Percentiles rank a stretch among this genome's conserved stretches.
Evolutionary conservation across 495 filamentous ascomycete species (phyloP).

Genomic region (Extremus antarcticus): DNA sequence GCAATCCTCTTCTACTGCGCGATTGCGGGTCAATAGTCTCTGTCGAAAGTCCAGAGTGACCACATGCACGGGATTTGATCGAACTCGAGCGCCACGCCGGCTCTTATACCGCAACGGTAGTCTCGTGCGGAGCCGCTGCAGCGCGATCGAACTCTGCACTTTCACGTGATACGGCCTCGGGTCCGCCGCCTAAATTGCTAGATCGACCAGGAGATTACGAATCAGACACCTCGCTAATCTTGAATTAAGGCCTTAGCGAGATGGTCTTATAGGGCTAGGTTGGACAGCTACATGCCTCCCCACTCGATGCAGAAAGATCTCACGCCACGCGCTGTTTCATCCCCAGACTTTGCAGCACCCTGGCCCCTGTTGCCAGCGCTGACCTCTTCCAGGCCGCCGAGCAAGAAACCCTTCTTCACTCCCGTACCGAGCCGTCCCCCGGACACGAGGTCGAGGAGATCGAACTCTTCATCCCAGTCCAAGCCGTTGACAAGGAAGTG

Average conservation of each 20-base stretch:
- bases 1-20: background rate
- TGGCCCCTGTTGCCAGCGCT: conserved; percentile 12
- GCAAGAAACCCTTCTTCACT: conserved; percentile 88
- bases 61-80: background rate
- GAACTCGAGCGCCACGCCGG: background rate
- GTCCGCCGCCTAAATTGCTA: background rate
- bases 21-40: background rate
- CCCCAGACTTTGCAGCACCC: conserved; percentile 20
- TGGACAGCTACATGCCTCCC: conserved; percentile 74
- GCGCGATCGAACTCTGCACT: no score
- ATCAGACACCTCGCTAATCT: no score
- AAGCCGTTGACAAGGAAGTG: conserved; percentile 74
- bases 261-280: background rate
- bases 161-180: no score
- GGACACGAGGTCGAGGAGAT: conserved; percentile 70
- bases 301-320: conserved; percentile 72
- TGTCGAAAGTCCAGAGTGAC: background rate
- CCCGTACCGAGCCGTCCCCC: conserved; percentile 82
- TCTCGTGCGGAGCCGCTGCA: no score
- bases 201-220: background rate
- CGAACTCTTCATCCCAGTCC: conserved; percentile 77
- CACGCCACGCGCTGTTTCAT: conserved; percentile 30
- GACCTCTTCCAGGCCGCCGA: conserved; percentile 53
- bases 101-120: background rate
- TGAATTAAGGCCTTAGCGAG: background rate